phyloP scores from a whole-genome alignment of 2,329 filamentous ascomycete genomes.

The Paramyrothecium sp. region DNA sequence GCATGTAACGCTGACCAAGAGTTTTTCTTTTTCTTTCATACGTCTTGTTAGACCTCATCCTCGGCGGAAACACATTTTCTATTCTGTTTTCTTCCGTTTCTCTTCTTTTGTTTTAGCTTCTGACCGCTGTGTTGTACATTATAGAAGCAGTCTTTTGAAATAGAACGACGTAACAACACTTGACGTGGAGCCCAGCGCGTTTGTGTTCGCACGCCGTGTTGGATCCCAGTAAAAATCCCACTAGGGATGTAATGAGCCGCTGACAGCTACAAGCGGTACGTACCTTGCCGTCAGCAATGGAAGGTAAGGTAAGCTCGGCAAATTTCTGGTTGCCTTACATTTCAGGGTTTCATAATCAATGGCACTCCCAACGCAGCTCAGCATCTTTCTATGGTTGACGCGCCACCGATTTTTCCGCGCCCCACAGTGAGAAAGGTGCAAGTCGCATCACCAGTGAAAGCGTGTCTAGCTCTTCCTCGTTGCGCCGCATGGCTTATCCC shows the following conservation, averaged over 20 bases:
- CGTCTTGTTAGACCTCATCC: not conserved
- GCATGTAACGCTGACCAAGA: not conserved
- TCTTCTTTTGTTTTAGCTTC: not conserved
- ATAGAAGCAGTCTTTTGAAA: too few relatives aligned
- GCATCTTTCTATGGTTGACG: not conserved
- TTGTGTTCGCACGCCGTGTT: too few relatives aligned
- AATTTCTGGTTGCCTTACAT: not conserved
- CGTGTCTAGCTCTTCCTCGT: not conserved
- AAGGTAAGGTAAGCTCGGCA: too few relatives aligned
- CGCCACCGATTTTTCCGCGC: constrained; percentile 9
- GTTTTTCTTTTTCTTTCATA: not conserved
- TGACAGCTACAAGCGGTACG: too few relatives aligned
- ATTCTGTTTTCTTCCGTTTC: not conserved
- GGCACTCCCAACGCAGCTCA: constrained; percentile 4
- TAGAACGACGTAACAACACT: too few relatives aligned
- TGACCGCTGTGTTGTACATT: too few relatives aligned
- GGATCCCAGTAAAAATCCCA: too few relatives aligned
- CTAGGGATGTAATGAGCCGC: too few relatives aligned
- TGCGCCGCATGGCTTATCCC: not conserved
- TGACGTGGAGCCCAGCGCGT: too few relatives aligned
- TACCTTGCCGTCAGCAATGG: too few relatives aligned
- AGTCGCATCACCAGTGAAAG: not conserved
- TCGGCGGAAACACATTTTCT: not conserved
- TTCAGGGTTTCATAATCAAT: not conserved
- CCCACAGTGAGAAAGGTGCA: not conserved